A percentile compares a stretch with the other conserved stretches of the same genome.
Evolutionary conservation across 2,329 filamentous ascomycete species (phyloP).

Genomic region (Fusarium humuli): DNA sequence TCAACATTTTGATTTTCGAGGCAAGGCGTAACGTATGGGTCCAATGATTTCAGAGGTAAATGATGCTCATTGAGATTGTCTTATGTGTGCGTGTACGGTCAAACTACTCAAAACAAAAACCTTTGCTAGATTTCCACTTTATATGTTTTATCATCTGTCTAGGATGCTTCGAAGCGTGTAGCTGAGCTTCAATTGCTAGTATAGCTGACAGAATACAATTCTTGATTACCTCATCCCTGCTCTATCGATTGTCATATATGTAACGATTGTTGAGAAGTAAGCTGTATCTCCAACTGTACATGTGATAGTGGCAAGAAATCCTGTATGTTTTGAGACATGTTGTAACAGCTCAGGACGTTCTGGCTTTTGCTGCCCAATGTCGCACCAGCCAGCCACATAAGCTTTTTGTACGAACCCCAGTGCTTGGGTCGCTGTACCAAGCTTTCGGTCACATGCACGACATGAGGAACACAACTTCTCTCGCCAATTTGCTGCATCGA

Average conservation of each 20-base stretch:
- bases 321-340: background rate
- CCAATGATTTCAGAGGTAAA: conserved; percentile 3
- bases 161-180: background rate
- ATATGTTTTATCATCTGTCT: background rate
- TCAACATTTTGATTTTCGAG: conserved; percentile 1
- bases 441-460: background rate
- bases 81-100: background rate
- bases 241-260: background rate
- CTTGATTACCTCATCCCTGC: background rate
- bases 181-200: background rate
- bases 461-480: background rate
- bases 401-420: background rate
- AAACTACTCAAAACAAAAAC: background rate
- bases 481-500: background rate
- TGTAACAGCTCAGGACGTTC: background rate
- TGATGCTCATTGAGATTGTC: background rate
- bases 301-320: too few species aligned
- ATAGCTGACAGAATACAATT: conserved; percentile 4
- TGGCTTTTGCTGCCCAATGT: background rate
- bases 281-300: too few species aligned
- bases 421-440: background rate
- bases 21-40: conserved; percentile 1
- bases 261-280: background rate
- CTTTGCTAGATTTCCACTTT: background rate
- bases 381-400: background rate